A percentile compares a stretch with the other conserved stretches of the same genome.
Evolutionary conservation across 1,284 basidiomycete genomes (phyloP).

Genomic region (Sanghuangporus baumii): DNA sequence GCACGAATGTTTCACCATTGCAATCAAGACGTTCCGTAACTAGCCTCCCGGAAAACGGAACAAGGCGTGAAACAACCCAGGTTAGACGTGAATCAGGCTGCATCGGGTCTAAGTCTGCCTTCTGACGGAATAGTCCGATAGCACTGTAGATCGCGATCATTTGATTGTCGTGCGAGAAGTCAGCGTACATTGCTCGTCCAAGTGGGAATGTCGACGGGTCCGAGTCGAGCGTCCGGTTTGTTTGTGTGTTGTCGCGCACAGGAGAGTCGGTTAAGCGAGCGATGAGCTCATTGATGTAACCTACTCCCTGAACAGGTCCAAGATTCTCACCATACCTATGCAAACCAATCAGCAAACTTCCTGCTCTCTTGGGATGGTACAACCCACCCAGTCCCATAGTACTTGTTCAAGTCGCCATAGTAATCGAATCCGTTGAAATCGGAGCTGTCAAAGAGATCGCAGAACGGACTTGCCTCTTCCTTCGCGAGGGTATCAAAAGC

Average conservation of each 20-base stretch:
- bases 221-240: slow-evolving; percentile 71
- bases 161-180: slow-evolving; percentile 81
- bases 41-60: slow-evolving; percentile 62
- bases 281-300: slow-evolving; percentile 80
- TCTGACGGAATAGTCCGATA: slow-evolving; percentile 54
- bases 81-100: slow-evolving; percentile 35
- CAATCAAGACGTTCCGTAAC: slow-evolving; percentile 58
- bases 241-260: slow-evolving; percentile 67
- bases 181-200: slow-evolving; percentile 57
- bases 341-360: not conserved
- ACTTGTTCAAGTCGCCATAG: slow-evolving; percentile 69
- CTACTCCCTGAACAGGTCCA: slow-evolving; percentile 73
- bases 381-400: slow-evolving; percentile 65
- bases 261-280: slow-evolving; percentile 63
- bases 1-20: slow-evolving; percentile 38
- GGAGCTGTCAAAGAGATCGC: slow-evolving; percentile 50
- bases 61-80: slow-evolving; percentile 52
- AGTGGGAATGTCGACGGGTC: slow-evolving; percentile 70
- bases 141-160: slow-evolving; percentile 76
- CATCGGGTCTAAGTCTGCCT: slow-evolving; percentile 36
- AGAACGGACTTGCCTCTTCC: slow-evolving; percentile 59
- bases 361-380: not conserved
- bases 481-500: slow-evolving; percentile 66
- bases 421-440: slow-evolving; percentile 69
- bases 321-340: slow-evolving; percentile 58